Evolutionary conservation across 1,284 basidiomycete genomes (phyloP), one percentile per base, ranked within the genome.

Genomic region (Malassezia japonica): DNA sequence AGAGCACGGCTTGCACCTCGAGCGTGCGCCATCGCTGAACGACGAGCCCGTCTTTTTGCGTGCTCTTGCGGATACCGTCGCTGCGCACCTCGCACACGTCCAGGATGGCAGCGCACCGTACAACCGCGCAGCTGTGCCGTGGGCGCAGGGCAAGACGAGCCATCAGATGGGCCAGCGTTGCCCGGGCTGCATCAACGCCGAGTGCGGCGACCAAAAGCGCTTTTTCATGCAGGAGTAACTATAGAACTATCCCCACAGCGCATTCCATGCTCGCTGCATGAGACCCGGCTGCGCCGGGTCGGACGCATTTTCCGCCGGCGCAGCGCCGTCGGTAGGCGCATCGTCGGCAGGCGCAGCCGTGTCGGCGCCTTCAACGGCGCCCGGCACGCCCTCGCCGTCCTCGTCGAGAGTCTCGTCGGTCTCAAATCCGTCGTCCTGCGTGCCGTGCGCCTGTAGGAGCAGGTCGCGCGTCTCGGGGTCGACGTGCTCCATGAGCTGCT

Each of bases 31-130:
- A 61, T 92, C 90, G n/a, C 78, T 98, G 54, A 99, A 99, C 75
- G 90, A 85, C 58, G 91, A 88, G n/a, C 92, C 94, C 0, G 87
- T 91, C 47, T 98, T 98, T 75, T 84, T 94, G 60, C 83, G 87
- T n/a, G 91, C 91, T 3, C 78, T 98, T 24, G 92, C 94, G 3
- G 92, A 99, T 73, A 84, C 98, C 52, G 84, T 84, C 27, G 78
- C 83, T n/a, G 77, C 80, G 48, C 94, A 99, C 74, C 77, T 98
- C 16, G 59, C 54, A 15, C n/a, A n/a, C n/a, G n/a, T n/a, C n/a
- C 52, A 56, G 1, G 46, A 56, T 27, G 49, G 56, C 25, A 46
- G 50, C 3, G 6, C 27, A 7, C 13, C 54, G 51, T 8, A 41
- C 57, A n/a, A 56, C 46, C 43, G 47, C 50, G 29, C 10, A 31